phyloP scores from a whole-genome alignment of 2,329 filamentous ascomycete species.

The Ceratocystis cubensis region DNA sequence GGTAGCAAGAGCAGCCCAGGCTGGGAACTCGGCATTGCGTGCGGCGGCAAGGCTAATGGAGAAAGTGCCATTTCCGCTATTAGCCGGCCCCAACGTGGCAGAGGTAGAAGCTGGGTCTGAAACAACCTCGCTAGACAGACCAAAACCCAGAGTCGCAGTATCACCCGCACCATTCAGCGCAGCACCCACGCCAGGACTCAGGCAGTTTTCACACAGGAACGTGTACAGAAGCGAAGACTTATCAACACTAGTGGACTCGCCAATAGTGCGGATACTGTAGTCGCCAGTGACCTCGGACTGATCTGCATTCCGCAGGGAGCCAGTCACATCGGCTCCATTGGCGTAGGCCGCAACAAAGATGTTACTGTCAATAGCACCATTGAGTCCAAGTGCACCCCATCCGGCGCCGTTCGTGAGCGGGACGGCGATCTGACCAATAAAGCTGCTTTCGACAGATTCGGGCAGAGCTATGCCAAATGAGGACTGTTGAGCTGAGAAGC shows the following conservation, averaged over 20 bases:
- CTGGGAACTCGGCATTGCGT: slow-evolving; percentile 22
- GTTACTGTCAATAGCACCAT: slow-evolving; percentile 34
- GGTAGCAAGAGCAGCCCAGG: slow-evolving; percentile 23
- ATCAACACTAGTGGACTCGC: slow-evolving; percentile 34
- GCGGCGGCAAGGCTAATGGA: slow-evolving; percentile 22
- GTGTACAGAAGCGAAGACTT: slow-evolving; percentile 34
- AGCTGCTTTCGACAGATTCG: slow-evolving; percentile 27
- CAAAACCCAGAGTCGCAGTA: slow-evolving; percentile 30
- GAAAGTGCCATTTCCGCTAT: slow-evolving; percentile 23
- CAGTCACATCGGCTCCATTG: slow-evolving; percentile 31
- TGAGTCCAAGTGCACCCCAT: slow-evolving; percentile 36
- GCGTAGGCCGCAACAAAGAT: slow-evolving; percentile 36
- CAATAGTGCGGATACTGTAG: slow-evolving; percentile 32
- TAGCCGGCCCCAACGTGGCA: slow-evolving; percentile 22
- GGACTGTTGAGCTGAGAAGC: slow-evolving; percentile 29
- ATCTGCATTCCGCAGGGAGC: slow-evolving; percentile 34
- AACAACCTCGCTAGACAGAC: slow-evolving; percentile 25
- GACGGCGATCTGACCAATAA: slow-evolving; percentile 37
- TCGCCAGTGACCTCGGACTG: slow-evolving; percentile 33
- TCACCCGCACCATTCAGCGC: slow-evolving; percentile 24
- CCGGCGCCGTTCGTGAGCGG: slow-evolving; percentile 31
- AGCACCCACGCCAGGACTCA: slow-evolving; percentile 26
- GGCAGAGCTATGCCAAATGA: slow-evolving; percentile 35
- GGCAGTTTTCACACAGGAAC: slow-evolving; percentile 34
- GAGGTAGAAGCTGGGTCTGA: slow-evolving; percentile 21